Conservation (phyloP, 1,284 basidiomycete genomes). For the Lentinus polychrous region DNA sequence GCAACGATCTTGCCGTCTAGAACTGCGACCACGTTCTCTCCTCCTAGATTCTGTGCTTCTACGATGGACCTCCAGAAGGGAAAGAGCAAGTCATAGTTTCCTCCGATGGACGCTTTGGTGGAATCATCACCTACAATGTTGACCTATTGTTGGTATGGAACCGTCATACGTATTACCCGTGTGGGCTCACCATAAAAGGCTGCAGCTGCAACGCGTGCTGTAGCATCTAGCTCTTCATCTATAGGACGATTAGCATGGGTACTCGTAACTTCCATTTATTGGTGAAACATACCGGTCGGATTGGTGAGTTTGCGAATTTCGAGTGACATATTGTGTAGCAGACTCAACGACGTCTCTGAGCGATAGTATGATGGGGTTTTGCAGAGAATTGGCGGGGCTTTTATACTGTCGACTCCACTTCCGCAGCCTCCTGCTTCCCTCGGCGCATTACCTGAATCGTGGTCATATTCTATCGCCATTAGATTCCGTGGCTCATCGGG, state of each 20-base stretch:
- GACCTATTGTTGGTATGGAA: neutral
- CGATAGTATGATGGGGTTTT: no score
- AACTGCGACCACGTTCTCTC: slow-evolving; percentile 1
- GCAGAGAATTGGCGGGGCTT: no score
- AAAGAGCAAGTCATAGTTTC: neutral
- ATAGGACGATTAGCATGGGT: neutral
- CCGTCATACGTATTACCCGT: neutral
- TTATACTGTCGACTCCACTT: no score
- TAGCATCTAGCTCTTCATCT: neutral
- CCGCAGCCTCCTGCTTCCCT: no score
- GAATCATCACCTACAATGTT: neutral
- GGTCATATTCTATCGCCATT: no score
- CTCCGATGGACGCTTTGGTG: neutral
- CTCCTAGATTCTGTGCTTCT: neutral
- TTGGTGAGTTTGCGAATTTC: no score
- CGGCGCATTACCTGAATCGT: no score
- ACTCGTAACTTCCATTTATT: no score
- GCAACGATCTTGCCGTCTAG: slow-evolving; percentile 1
- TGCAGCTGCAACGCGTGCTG: neutral
- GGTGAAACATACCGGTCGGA: no score
- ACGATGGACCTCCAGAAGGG: neutral
- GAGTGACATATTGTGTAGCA: no score
- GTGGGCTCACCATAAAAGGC: neutral
- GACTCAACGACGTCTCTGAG: no score
- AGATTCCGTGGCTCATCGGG: no score